Percentiles rank a stretch among this genome's conserved stretches.
These are phyloP conservation scores for Gloeophyllum trabeum DNA, from an alignment of 768 basidiomycete species.

Conservation along the genomic window DNA sequence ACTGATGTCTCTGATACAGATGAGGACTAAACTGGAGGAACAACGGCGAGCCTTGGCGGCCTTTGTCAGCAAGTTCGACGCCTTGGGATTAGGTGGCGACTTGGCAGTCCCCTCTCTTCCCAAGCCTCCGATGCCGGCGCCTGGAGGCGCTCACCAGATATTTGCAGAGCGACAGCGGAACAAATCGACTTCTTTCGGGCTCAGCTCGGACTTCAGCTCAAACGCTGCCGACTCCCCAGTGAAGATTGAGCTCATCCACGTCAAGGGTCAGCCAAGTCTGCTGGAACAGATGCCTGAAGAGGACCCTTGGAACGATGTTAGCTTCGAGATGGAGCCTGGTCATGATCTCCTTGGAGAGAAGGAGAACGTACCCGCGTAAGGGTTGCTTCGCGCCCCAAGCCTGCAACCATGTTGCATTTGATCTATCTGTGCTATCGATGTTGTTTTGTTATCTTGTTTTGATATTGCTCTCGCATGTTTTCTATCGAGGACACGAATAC, in stretches of 20 bases:
- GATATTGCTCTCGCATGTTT: not conserved
- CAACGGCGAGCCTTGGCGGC: slow-evolving; percentile 69
- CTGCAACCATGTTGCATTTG: not conserved
- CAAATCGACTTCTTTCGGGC: slow-evolving; percentile 14
- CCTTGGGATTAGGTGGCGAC: slow-evolving; percentile 41
- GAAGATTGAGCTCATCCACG: slow-evolving; percentile 25
- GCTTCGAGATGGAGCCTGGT: slow-evolving; percentile 16
- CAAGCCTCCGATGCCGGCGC: slow-evolving; percentile 35
- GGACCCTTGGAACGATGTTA: slow-evolving; percentile 16
- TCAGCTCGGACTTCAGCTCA: slow-evolving; percentile 16
- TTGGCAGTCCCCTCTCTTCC: slow-evolving; percentile 25
- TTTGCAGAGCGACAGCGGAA: slow-evolving; percentile 34
- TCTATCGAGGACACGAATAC: too few relatives aligned
- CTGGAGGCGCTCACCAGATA: slow-evolving; percentile 37
- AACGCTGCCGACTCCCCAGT: slow-evolving; percentile 39
- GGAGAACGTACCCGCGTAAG: slow-evolving; percentile 29
- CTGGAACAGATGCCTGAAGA: slow-evolving; percentile 23
- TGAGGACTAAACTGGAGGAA: slow-evolving; percentile 55
- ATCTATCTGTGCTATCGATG: not conserved
- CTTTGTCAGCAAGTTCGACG: slow-evolving; percentile 77
- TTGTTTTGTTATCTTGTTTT: not conserved
- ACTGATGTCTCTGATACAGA: slow-evolving; percentile 20
- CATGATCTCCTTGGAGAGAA: slow-evolving; percentile 33
- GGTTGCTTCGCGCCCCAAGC: not conserved
- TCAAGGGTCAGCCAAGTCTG: slow-evolving; percentile 19